These are phyloP conservation scores for Gryganskiella cystojenkinii DNA, from an alignment of 192 early-diverging fungal genomes.

Conservation along the genomic window DNA sequence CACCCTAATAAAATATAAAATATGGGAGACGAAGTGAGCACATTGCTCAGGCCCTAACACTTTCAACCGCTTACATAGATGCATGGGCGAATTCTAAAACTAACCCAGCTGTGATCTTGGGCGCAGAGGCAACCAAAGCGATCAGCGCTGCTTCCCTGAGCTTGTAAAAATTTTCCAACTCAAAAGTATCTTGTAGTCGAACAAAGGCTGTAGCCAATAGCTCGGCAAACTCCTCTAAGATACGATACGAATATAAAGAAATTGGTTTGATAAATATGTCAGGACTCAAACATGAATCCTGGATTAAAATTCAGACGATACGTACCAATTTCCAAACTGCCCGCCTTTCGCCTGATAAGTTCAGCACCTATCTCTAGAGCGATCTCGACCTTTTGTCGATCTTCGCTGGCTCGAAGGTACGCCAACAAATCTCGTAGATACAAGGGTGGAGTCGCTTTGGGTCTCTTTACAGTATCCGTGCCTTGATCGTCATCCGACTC, in stretches of 20 bases:
- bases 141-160: slow-evolving; percentile 22
- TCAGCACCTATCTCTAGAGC: slow-evolving; percentile 28
- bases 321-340: slow-evolving; percentile 41
- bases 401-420: slow-evolving; percentile 38
- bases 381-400: slow-evolving; percentile 39
- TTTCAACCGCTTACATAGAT: too few species aligned
- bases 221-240: slow-evolving; percentile 34
- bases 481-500: slow-evolving; percentile 48
- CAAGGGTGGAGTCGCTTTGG: slow-evolving; percentile 24
- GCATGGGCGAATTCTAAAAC: neutral
- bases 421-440: slow-evolving; percentile 27
- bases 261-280: too few species aligned
- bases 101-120: slow-evolving; percentile 23
- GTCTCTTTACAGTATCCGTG: slow-evolving; percentile 10
- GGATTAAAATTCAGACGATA: neutral
- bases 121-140: slow-evolving; percentile 28
- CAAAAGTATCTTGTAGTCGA: slow-evolving; percentile 25
- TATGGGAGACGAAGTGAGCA: too few species aligned
- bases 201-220: slow-evolving; percentile 9
- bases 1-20: slow-evolving; percentile 16
- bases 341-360: slow-evolving; percentile 39
- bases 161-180: slow-evolving; percentile 19
- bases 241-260: neutral
- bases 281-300: neutral
- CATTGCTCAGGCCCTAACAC: too few species aligned